A percentile compares a stretch with the other conserved stretches of the same genome.
phyloP scores from a whole-genome alignment of 2,329 filamentous ascomycete genomes.

The Zymoseptoria passerinii region DNA sequence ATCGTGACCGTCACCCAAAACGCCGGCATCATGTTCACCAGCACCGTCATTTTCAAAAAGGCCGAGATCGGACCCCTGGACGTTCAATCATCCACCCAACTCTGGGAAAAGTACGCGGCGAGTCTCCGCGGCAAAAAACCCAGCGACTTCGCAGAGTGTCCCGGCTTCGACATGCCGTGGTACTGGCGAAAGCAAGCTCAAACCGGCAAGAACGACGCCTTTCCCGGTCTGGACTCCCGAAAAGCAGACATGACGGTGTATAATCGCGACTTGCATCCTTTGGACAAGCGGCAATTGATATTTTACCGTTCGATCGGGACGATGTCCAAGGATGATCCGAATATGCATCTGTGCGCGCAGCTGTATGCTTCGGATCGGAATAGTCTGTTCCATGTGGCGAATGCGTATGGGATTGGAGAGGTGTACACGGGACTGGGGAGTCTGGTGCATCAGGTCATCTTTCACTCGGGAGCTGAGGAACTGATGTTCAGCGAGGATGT shows the following conservation, averaged over 20 bases:
- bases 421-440: constrained; percentile 36
- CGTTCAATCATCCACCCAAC: constrained; percentile 24
- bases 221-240: constrained; percentile 37
- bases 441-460: constrained; percentile 40
- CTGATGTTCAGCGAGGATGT: constrained; percentile 27
- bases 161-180: constrained; percentile 26
- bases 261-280: constrained; percentile 31
- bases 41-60: constrained; percentile 43
- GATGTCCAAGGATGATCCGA: constrained; percentile 30
- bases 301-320: constrained; percentile 35
- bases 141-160: constrained; percentile 19
- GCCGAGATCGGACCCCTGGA: constrained; percentile 27
- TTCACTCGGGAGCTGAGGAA: constrained; percentile 35
- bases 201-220: constrained; percentile 26
- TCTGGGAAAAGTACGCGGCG: constrained; percentile 26
- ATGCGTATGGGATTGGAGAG: constrained; percentile 35
- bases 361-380: constrained; percentile 49
- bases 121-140: constrained; percentile 26
- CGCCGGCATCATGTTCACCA: constrained; percentile 40
- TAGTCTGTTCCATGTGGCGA: constrained; percentile 41
- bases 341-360: constrained; percentile 49
- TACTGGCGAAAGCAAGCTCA: constrained; percentile 24
- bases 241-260: constrained; percentile 45
- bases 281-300: constrained; percentile 32
- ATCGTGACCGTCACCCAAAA: constrained; percentile 43